Conservation (phyloP, 768 basidiomycete genomes). For the Cystobasidium onofrii region DNA sequence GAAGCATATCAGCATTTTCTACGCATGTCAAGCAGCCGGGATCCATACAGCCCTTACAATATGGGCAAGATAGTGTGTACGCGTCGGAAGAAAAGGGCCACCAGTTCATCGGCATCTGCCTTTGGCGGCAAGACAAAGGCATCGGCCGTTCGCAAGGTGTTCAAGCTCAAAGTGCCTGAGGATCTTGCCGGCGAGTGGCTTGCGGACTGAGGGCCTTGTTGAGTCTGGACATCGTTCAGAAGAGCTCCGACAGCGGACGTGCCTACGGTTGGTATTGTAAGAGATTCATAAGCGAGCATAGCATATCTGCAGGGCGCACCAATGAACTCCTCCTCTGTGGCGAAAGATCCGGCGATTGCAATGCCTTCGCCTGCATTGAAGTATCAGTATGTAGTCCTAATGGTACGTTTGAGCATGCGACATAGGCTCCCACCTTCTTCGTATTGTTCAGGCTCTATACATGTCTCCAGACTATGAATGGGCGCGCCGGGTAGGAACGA, state of each 20-base stretch:
- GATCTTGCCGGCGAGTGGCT: background rate
- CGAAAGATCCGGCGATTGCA: background rate
- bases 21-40: too few relatives aligned
- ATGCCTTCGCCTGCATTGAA: background rate
- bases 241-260: background rate
- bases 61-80: background rate
- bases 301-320: background rate
- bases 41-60: too few relatives aligned
- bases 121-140: background rate
- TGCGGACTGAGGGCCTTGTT: background rate
- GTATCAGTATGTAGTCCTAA: background rate
- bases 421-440: background rate
- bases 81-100: background rate
- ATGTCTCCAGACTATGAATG: background rate
- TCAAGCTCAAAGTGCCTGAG: background rate
- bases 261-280: background rate
- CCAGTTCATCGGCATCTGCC: background rate
- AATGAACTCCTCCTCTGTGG: background rate
- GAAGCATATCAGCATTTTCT: too few relatives aligned
- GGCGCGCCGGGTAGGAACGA: background rate
- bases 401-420: background rate
- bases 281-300: background rate
- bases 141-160: background rate
- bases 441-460: background rate
- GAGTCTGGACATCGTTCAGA: background rate